A percentile compares a stretch with the other conserved stretches of the same genome.
Evolutionary conservation across 176 grass and related monocot genomes (phyloP).

Genomic region (Elymus sibiricus): DNA sequence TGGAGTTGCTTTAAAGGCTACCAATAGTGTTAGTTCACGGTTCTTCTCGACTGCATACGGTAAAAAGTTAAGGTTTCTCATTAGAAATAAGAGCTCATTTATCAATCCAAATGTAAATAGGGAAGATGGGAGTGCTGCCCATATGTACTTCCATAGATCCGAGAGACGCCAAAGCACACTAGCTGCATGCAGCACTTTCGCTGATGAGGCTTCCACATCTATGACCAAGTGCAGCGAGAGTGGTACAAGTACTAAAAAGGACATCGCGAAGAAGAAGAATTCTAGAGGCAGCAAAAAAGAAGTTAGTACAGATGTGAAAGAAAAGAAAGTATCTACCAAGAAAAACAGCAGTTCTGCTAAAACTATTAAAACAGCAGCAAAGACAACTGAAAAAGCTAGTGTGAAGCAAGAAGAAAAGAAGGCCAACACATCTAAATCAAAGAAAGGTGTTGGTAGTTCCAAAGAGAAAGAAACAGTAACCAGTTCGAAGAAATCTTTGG

Average conservation of each 20-base stretch:
- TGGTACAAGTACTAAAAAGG: conserved; percentile 5
- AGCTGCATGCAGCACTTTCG: conserved; percentile 17
- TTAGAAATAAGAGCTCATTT: conserved; percentile 23
- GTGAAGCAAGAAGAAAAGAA: conserved; percentile 29
- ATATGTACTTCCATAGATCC: conserved; percentile 31
- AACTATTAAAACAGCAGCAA: conserved; percentile 37
- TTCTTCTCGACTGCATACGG: conserved; percentile 36
- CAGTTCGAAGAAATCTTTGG: conserved; percentile 36
- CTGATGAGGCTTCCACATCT: conserved; percentile 35
- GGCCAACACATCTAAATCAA: conserved; percentile 18
- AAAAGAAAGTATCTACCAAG: conserved; percentile 40
- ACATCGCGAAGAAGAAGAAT: conserved; percentile 4
- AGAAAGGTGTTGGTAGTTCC: conserved; percentile 24
- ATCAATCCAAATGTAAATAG: conserved; percentile 20
- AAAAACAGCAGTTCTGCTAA: conserved; percentile 38
- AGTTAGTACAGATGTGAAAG: conserved; percentile 23
- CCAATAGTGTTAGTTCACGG: conserved; percentile 12
- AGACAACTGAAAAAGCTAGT: conserved; percentile 11
- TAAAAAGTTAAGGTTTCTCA: conserved; percentile 28
- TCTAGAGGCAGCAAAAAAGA: conserved; percentile 29
- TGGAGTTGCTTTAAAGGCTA: conserved; percentile 29
- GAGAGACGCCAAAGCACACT: conserved; percentile 45
- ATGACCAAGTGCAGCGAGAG: background rate
- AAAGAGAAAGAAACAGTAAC: conserved; percentile 35
- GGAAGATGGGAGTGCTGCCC: conserved; percentile 26